Evolutionary conservation across 306 rosid species (phyloP).

Genomic region (Prunus campanulata): DNA sequence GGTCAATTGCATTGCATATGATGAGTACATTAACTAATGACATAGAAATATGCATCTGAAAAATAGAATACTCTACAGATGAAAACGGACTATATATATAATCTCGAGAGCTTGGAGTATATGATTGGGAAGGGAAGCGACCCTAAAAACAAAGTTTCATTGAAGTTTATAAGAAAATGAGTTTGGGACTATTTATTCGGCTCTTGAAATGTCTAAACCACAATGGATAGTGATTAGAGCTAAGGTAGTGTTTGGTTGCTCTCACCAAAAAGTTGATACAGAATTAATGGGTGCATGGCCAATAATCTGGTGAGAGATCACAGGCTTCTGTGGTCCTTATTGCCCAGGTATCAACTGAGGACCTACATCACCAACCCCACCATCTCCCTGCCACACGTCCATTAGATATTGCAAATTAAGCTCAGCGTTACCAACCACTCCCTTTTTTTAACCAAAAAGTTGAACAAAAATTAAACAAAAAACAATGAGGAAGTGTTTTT

Average conservation of each 20-base stretch:
- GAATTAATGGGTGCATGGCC: not conserved
- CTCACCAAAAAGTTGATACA: not conserved
- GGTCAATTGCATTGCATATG: no score
- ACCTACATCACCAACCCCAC: not conserved
- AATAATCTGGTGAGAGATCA: not conserved
- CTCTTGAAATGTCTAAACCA: no score
- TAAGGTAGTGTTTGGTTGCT: not conserved
- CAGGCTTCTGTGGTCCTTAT: not conserved
- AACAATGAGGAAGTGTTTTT: not conserved
- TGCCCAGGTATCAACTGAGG: not conserved
- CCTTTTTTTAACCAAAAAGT: not conserved
- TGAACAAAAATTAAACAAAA: not conserved
- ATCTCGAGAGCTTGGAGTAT: not conserved
- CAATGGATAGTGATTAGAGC: no score
- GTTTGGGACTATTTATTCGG: no score
- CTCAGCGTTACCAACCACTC: not conserved
- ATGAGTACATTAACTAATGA: not conserved
- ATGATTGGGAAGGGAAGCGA: no score
- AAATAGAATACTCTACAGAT: not conserved
- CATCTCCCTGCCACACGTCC: not conserved
- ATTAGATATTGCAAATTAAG: not conserved
- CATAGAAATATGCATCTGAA: conserved; percentile 1
- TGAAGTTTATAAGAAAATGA: no score
- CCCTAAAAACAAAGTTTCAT: no score
- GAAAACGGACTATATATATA: not conserved